phyloP scores from a whole-genome alignment of 139 green algal species.

The Gonium pectorale region DNA sequence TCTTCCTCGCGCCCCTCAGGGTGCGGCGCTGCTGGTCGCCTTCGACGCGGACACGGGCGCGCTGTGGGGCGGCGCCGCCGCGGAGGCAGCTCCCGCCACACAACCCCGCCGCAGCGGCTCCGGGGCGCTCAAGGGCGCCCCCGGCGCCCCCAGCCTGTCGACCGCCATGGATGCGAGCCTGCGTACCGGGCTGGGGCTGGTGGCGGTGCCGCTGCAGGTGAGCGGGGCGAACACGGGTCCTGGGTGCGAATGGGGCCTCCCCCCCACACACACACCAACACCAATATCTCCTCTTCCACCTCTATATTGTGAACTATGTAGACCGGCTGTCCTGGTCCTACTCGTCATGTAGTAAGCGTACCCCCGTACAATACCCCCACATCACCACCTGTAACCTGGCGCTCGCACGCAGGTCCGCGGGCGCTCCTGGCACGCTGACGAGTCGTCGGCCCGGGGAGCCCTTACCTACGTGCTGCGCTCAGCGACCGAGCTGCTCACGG shows the following conservation, averaged over 20 bases:
- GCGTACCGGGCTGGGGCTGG: background rate
- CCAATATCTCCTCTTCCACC: background rate
- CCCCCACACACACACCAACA: background rate
- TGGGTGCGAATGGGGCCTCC: background rate
- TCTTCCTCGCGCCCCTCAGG: background rate
- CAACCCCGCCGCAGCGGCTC: too few species aligned
- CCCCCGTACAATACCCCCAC: background rate
- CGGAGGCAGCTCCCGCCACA: background rate
- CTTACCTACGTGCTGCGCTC: conserved; percentile 13
- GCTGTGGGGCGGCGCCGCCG: conserved; percentile 1
- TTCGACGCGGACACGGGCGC: conserved; percentile 11
- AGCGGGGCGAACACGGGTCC: background rate
- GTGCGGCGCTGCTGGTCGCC: conserved; percentile 1
- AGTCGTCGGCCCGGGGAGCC: background rate
- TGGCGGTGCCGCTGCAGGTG: conserved; percentile 37
- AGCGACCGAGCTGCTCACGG: background rate
- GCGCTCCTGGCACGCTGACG: background rate
- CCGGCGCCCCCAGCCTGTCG: background rate
- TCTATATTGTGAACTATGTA: background rate
- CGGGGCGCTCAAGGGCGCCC: too few species aligned
- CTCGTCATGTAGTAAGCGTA: background rate
- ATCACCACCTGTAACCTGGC: background rate
- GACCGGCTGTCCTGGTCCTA: background rate
- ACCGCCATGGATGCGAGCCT: conserved; percentile 20
- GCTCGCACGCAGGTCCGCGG: background rate